Percentiles rank a stretch among this genome's conserved stretches.
phyloP scores from a whole-genome alignment of 108 stramenopile species.

The Cyclotella distinguenda region DNA sequence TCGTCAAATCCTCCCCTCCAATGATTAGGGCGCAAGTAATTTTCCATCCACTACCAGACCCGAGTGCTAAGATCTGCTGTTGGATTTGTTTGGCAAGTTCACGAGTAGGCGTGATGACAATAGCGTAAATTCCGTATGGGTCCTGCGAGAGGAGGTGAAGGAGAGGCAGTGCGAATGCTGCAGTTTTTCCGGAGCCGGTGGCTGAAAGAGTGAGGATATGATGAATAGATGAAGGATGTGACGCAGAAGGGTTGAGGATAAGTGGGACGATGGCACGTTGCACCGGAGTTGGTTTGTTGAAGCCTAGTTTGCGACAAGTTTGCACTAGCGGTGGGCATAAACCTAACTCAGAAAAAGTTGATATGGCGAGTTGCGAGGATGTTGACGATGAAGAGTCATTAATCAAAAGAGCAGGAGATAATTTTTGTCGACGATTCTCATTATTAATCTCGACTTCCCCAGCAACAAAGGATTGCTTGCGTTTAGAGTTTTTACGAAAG shows the following conservation, averaged over 20 bases:
- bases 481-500: constrained; percentile 22
- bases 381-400: neutral
- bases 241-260: constrained; percentile 37
- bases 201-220: constrained; percentile 76
- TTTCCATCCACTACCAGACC: constrained; percentile 68
- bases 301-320: constrained; percentile 69
- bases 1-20: constrained; percentile 87
- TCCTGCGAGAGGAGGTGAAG: constrained; percentile 79
- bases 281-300: constrained; percentile 67
- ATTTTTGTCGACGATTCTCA: neutral
- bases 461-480: constrained; percentile 10
- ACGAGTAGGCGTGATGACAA: constrained; percentile 92
- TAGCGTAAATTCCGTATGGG: constrained; percentile 92
- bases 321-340: constrained; percentile 63
- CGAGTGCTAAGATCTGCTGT: constrained; percentile 92
- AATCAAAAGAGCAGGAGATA: neutral
- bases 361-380: neutral
- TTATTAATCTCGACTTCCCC: neutral
- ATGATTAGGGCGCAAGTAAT: constrained; percentile 81
- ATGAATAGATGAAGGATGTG: neutral
- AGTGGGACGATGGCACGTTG: constrained; percentile 72
- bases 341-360: constrained; percentile 67
- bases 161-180: constrained; percentile 90
- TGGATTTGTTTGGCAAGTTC: constrained; percentile 97
- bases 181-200: constrained; percentile 91